A percentile compares a stretch with the other conserved stretches of the same genome.
phyloP scores from a whole-genome alignment of 2,329 filamentous ascomycete genomes.

The Blumeriella jaapii region DNA sequence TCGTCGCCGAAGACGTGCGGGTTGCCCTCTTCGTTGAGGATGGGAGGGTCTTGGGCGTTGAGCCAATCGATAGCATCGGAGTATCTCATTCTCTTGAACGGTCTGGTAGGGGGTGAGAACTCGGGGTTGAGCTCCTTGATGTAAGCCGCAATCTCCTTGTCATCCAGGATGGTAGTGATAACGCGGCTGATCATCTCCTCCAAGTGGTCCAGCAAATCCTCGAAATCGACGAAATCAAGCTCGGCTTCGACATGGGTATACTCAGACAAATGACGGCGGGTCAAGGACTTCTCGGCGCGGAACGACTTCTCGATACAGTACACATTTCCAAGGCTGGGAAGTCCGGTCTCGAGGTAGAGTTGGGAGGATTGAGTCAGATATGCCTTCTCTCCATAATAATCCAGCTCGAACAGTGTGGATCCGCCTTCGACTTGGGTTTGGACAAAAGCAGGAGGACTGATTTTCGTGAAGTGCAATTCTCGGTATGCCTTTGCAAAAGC shows the following conservation, averaged over 20 bases:
- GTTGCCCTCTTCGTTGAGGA: constrained; percentile 85
- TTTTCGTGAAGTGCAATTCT: constrained; percentile 52
- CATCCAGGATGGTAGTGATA: constrained; percentile 60
- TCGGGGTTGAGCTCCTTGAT: constrained; percentile 84
- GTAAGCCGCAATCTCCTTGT: constrained; percentile 59
- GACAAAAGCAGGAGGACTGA: constrained; percentile 63
- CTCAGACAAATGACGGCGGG: constrained; percentile 85
- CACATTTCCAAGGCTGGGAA: constrained; percentile 84
- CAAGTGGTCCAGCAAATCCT: constrained; percentile 76
- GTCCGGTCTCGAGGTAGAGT: constrained; percentile 89
- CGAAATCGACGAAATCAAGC: constrained; percentile 89
- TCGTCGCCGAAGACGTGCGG: constrained; percentile 91
- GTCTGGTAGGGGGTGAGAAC: constrained; percentile 70
- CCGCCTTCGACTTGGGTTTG: constrained; percentile 71
- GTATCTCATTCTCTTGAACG: constrained; percentile 94
- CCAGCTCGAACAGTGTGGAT: constrained; percentile 49
- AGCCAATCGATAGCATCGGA: constrained; percentile 91
- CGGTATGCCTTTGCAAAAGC: constrained; percentile 58
- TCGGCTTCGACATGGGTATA: constrained; percentile 97
- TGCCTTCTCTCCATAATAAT: constrained; percentile 67
- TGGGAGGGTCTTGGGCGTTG: constrained; percentile 63
- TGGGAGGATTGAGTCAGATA: constrained; percentile 96
- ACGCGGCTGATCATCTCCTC: constrained; percentile 57
- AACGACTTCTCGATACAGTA: constrained; percentile 99
- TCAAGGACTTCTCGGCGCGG: constrained; percentile 92